Percentiles rank a stretch among this genome's conserved stretches.
Conservation (phyloP, 1,139 yeast genomes). For the Kodamaea anthophila region DNA sequence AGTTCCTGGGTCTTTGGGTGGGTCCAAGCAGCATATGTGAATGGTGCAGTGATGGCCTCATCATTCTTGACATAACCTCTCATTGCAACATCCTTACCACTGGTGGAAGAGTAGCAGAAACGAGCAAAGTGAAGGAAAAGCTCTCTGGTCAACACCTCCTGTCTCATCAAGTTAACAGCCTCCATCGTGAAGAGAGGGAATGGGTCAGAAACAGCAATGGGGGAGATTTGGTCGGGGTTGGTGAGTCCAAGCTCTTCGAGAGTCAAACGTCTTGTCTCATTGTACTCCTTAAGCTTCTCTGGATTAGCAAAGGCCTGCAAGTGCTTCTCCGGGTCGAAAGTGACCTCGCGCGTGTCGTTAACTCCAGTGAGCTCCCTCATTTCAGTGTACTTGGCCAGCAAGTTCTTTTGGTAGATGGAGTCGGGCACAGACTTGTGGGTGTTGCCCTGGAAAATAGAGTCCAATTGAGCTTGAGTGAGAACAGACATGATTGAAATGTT, state of each 20-base stretch:
- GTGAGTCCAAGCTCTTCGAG: conserved; percentile 42
- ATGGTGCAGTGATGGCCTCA: conserved; percentile 30
- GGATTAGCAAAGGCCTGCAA: conserved; percentile 30
- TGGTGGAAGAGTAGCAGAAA: conserved; percentile 30
- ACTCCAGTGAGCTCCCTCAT: conserved; percentile 9
- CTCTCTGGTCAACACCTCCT: conserved; percentile 41
- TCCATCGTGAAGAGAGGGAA: conserved; percentile 54
- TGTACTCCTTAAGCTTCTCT: conserved; percentile 19
- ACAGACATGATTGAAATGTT: conserved; percentile 5
- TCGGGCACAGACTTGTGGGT: conserved; percentile 16
- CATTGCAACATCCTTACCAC: conserved; percentile 41
- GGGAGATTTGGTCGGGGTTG: conserved; percentile 35
- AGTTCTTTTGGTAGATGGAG: conserved; percentile 11
- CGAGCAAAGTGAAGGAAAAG: conserved; percentile 40
- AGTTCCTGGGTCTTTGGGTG: conserved; percentile 49
- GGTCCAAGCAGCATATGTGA: conserved; percentile 49
- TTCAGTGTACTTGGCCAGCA: conserved; percentile 10
- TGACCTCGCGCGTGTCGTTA: conserved; percentile 6
- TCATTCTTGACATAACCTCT: conserved; percentile 42
- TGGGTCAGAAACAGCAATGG: conserved; percentile 50
- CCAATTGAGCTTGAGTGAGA: conserved; percentile 4
- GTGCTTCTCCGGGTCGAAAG: conserved; percentile 42
- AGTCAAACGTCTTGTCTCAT: conserved; percentile 37
- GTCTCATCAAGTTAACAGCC: conserved; percentile 50
- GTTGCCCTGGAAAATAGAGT: conserved; percentile 16